Conservation (phyloP, 108 stramenopile genomes). For the Nitzschia palea region DNA sequence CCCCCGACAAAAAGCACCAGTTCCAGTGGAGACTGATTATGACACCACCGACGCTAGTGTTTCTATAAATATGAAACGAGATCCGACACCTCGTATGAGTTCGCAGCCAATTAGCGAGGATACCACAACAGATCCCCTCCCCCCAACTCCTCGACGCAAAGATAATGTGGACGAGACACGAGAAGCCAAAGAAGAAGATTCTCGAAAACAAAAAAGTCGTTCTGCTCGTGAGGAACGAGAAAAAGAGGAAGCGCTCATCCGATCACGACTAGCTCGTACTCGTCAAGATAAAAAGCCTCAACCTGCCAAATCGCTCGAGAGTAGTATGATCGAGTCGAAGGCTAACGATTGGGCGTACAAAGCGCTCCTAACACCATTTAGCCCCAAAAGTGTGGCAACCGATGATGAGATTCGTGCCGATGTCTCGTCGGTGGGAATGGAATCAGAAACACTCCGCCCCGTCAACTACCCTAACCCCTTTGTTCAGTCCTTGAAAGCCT, state of each 20-base stretch:
- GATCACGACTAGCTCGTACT: too few relatives aligned
- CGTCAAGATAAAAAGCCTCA: too few relatives aligned
- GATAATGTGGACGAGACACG: neutral
- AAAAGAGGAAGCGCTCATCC: neutral
- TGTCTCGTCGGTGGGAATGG: slow-evolving; percentile 25
- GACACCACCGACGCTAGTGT: too few relatives aligned
- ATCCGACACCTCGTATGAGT: slow-evolving; percentile 15
- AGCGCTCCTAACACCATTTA: neutral
- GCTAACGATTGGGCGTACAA: slow-evolving; percentile 2
- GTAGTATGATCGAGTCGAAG: too few relatives aligned
- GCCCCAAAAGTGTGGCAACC: slow-evolving; percentile 12
- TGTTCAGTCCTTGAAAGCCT: neutral
- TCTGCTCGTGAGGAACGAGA: neutral
- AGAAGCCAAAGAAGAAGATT: neutral
- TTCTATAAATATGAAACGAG: too few relatives aligned
- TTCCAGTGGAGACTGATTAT: too few relatives aligned
- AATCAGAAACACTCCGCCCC: slow-evolving; percentile 11
- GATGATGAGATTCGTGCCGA: slow-evolving; percentile 24
- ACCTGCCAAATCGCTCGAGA: too few relatives aligned
- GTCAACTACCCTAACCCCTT: slow-evolving; percentile 8
- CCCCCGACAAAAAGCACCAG: too few relatives aligned
- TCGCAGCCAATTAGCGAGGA: neutral
- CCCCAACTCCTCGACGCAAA: slow-evolving; percentile 12
- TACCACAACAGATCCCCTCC: neutral
- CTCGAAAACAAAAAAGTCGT: neutral